Conservation (phyloP, 1,284 basidiomycete genomes). For the Macrocystidia cucumis region DNA sequence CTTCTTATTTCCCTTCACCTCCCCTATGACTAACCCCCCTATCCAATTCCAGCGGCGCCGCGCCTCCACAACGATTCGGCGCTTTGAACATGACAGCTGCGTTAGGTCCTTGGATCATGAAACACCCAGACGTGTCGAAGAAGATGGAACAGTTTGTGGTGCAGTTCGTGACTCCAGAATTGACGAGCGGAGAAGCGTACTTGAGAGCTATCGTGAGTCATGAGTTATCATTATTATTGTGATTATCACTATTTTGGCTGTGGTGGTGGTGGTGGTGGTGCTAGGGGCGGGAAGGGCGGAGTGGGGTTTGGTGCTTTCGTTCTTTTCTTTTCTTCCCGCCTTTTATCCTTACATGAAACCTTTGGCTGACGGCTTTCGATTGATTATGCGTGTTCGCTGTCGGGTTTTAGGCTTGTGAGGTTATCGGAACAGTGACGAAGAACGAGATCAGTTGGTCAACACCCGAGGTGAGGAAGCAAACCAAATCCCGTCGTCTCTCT, state of each 20-base stretch:
- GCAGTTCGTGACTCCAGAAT: slow-evolving; percentile 68
- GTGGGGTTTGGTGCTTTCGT: no score
- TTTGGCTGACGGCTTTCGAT: no score
- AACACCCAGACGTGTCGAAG: slow-evolving; percentile 68
- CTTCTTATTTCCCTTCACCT: slow-evolving; percentile 6
- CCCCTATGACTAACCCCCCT: neutral
- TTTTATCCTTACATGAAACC: slow-evolving; percentile 3
- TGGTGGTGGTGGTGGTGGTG: no score
- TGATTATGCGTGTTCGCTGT: slow-evolving; percentile 4
- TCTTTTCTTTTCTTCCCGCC: slow-evolving; percentile 6
- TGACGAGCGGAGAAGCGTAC: slow-evolving; percentile 56
- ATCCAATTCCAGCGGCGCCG: neutral
- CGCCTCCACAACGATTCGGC: slow-evolving; percentile 59
- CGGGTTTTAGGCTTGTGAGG: slow-evolving; percentile 60
- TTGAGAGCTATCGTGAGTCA: slow-evolving; percentile 65
- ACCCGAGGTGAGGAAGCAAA: slow-evolving; percentile 41
- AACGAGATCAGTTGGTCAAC: slow-evolving; percentile 58
- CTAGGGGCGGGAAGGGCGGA: no score
- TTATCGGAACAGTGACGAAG: slow-evolving; percentile 68
- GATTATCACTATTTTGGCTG: no score
- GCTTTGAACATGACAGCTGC: slow-evolving; percentile 77
- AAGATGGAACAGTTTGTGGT: slow-evolving; percentile 74
- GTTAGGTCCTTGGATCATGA: slow-evolving; percentile 71
- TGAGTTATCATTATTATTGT: no score
- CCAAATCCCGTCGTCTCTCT: slow-evolving; percentile 4